phyloP scores from a whole-genome alignment of 2,329 filamentous ascomycete genomes.

The Colletotrichum tropicicola region DNA sequence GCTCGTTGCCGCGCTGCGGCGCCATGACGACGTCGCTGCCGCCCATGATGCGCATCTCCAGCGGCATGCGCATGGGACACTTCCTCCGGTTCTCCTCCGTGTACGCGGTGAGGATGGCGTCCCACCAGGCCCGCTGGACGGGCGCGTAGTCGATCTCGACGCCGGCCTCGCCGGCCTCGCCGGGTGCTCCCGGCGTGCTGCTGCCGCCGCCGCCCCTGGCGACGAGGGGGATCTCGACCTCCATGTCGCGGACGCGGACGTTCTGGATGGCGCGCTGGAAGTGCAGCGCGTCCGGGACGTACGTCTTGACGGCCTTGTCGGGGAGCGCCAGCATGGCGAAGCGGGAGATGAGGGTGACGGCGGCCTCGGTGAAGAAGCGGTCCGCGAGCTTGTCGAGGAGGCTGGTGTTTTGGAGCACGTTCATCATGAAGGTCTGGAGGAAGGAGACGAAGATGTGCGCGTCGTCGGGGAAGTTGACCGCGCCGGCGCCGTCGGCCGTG shows the following conservation, averaged over 20 bases:
- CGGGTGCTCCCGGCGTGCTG: not conserved
- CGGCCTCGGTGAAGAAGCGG: slow-evolving; percentile 25
- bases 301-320: slow-evolving; percentile 39
- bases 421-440: slow-evolving; percentile 33
- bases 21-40: slow-evolving; percentile 53
- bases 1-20: slow-evolving; percentile 49
- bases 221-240: slow-evolving; percentile 52
- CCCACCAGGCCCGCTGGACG: slow-evolving; percentile 59
- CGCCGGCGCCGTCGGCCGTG: slow-evolving; percentile 39
- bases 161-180: slow-evolving; percentile 37
- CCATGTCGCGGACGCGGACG: slow-evolving; percentile 43
- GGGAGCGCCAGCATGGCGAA: slow-evolving; percentile 34
- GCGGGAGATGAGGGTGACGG: slow-evolving; percentile 41
- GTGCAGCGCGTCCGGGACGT: slow-evolving; percentile 52
- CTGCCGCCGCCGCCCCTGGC: slow-evolving; percentile 51
- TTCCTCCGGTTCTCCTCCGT: slow-evolving; percentile 41
- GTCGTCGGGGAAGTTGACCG: slow-evolving; percentile 46
- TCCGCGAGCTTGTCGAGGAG: slow-evolving; percentile 37
- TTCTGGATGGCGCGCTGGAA: slow-evolving; percentile 58
- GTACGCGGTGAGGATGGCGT: slow-evolving; percentile 55
- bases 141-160: slow-evolving; percentile 49
- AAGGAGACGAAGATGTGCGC: slow-evolving; percentile 43
- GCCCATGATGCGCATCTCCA: slow-evolving; percentile 55
- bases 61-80: slow-evolving; percentile 49
- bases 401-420: slow-evolving; percentile 30